Evolutionary conservation across 2,329 filamentous ascomycete genomes (phyloP), one percentile per base, ranked within the genome.

Genomic region (Talaromyces sp.): DNA sequence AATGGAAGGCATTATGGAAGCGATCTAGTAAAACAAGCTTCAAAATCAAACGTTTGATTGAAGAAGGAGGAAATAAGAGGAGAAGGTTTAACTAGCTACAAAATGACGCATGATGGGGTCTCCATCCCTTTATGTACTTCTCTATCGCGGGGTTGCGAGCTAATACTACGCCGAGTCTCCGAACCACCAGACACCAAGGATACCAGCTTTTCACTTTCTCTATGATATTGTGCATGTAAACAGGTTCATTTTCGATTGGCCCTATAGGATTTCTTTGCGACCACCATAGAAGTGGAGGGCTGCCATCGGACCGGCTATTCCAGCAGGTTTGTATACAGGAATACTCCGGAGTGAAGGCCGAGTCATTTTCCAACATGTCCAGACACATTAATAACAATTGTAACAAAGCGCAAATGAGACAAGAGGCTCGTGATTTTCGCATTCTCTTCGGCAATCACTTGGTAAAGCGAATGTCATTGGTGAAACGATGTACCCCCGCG

Each of bases 1-100:
- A 63, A 77, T 76, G 10, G 75, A 76, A 70, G 62, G 58, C 62
- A 63, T 63, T 13, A 33, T 47, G 19, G 17, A n/a, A 32, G 9
- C 4, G 42, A 25, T 25, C 42, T 47, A 11, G 42, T 4, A 5
- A 39, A 39, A 17, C 15, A 39, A 17, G 4, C 13, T 17, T 39
- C 2, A 17, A 39, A 15, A 5, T 36, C 11, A 17, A 36, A 19
- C 1, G n/a, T 47, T 22, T 56, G 13, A 17, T 52, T 7, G 22
- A 53, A 4, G 25, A 53, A 19, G 1, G 25, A 52, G 10, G 2
- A 52, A n/a, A 30, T 28, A 53, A 30, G 19, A 53, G 19, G 49
- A n/a, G 19, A 7, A 13, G 22, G 9, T 13, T 47, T 47, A 25
- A 47, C 22, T 47, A 47, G 8, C 25, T 25, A 47, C 10, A 47